These are phyloP conservation scores for Tylopilus sp. DNA, from an alignment of 1,284 basidiomycete genomes.

Conservation along the genomic window DNA sequence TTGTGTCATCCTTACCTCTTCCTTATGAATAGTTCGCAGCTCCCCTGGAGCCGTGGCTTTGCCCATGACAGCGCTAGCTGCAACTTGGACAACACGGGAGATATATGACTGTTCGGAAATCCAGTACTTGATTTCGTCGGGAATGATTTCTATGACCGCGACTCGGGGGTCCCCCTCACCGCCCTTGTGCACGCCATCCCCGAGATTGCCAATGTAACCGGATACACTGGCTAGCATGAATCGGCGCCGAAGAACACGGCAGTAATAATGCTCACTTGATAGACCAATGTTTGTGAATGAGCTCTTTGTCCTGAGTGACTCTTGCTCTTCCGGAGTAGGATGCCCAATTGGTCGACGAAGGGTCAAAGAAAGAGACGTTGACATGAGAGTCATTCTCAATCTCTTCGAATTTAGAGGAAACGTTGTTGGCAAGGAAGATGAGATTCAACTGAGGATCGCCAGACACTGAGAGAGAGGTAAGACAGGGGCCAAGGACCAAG, in stretches of 20 bases:
- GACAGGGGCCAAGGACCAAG: background rate
- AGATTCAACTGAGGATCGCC: slow-evolving; percentile 50
- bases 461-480: slow-evolving; percentile 37
- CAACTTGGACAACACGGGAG: slow-evolving; percentile 49
- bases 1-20: slow-evolving; percentile 48
- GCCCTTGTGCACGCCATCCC: slow-evolving; percentile 85
- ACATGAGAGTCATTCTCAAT: slow-evolving; percentile 72
- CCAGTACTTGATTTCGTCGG: slow-evolving; percentile 82
- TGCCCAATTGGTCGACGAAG: slow-evolving; percentile 76
- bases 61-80: slow-evolving; percentile 53
- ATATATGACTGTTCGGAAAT: slow-evolving; percentile 47
- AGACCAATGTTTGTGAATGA: slow-evolving; percentile 72
- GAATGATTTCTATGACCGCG: slow-evolving; percentile 75
- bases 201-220: slow-evolving; percentile 86
- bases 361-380: slow-evolving; percentile 78
- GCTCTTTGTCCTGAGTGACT: slow-evolving; percentile 57
- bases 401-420: slow-evolving; percentile 74
- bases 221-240: slow-evolving; percentile 41
- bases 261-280: slow-evolving; percentile 41
- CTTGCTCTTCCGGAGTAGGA: slow-evolving; percentile 77
- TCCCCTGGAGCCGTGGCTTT: slow-evolving; percentile 59
- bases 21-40: slow-evolving; percentile 55
- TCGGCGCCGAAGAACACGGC: background rate
- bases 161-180: slow-evolving; percentile 79
- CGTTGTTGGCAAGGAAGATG: slow-evolving; percentile 76